Evolutionary conservation across 495 filamentous ascomycete species (phyloP).

Genomic region (Podospora fimiseda): DNA sequence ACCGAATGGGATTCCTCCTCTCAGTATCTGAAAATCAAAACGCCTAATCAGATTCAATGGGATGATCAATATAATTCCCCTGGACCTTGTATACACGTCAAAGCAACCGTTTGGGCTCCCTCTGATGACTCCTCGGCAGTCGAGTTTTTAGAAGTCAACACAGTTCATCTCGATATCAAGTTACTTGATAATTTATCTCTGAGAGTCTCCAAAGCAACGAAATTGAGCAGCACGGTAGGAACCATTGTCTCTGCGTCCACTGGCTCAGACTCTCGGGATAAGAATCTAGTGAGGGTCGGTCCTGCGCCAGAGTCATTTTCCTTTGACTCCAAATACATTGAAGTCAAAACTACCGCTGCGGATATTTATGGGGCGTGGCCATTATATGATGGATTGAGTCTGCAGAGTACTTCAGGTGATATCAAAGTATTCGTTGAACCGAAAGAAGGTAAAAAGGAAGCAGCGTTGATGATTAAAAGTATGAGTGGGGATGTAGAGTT

Average conservation of each 20-base stretch:
- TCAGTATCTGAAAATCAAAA: conserved; percentile 27
- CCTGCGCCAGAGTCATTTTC: conserved; percentile 20
- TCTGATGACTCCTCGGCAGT: conserved; percentile 22
- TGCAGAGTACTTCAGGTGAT: conserved; percentile 33
- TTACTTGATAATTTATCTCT: conserved; percentile 37
- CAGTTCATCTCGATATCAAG: conserved; percentile 33
- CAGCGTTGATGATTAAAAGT: too few species aligned
- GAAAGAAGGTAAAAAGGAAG: conserved; percentile 14
- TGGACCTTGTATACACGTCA: conserved; percentile 34
- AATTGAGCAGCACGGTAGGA: conserved; percentile 24
- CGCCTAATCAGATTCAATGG: conserved; percentile 27
- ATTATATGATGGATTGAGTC: conserved; percentile 32
- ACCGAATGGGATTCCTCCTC: conserved; percentile 21
- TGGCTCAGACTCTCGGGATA: conserved; percentile 9
- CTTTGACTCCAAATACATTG: conserved; percentile 31
- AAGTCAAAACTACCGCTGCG: conserved; percentile 29
- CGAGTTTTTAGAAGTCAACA: conserved; percentile 20
- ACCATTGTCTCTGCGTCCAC: conserved; percentile 18
- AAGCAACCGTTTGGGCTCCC: conserved; percentile 39
- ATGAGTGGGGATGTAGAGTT: conserved; percentile 28
- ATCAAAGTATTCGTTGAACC: conserved; percentile 34
- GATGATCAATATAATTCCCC: conserved; percentile 4
- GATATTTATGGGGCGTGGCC: conserved; percentile 38
- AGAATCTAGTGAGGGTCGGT: conserved; percentile 16
- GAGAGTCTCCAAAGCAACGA: conserved; percentile 16